Evolutionary conservation across 2,329 filamentous ascomycete species (phyloP).

Genomic region (Capronia coronata): DNA sequence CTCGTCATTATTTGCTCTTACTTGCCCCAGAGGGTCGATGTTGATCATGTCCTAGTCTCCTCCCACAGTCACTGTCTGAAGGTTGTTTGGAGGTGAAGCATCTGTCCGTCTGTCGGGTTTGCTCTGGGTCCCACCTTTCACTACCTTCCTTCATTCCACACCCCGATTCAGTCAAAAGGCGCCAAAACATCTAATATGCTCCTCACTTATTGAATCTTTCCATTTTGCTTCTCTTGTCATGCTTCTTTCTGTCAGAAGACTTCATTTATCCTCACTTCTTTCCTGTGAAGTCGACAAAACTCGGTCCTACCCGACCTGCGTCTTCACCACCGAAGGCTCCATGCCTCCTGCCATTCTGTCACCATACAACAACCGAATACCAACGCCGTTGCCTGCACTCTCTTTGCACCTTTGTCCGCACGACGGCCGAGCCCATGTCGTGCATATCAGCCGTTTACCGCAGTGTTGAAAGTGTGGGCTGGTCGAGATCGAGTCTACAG

Average conservation of each 20-base stretch:
- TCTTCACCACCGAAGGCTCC: slow-evolving; percentile 2
- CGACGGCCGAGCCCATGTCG: slow-evolving; percentile 14
- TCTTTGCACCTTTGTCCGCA: background rate
- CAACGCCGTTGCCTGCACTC: background rate
- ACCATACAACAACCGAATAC: slow-evolving; percentile 6
- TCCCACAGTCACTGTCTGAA: slow-evolving; percentile 20
- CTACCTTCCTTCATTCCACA: slow-evolving; percentile 23
- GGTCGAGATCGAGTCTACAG: slow-evolving; percentile 10
- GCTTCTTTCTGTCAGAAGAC: slow-evolving; percentile 4
- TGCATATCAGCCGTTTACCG: slow-evolving; percentile 16
- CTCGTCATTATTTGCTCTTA: slow-evolving; percentile 18
- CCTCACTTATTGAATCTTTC: slow-evolving; percentile 17
- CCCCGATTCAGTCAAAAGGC: slow-evolving; percentile 19
- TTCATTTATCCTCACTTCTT: slow-evolving; percentile 2
- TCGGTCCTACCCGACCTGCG: background rate
- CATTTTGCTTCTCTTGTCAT: slow-evolving; percentile 12
- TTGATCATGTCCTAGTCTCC: slow-evolving; percentile 2
- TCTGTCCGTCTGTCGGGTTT: slow-evolving; percentile 9
- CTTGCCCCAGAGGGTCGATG: slow-evolving; percentile 9
- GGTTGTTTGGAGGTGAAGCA: slow-evolving; percentile 13
- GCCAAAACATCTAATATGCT: slow-evolving; percentile 20
- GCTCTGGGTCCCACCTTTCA: slow-evolving; percentile 16
- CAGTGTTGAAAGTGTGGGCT: slow-evolving; percentile 13
- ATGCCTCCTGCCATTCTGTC: slow-evolving; percentile 7
- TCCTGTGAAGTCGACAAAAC: background rate